Conservation (phyloP, 179 eudicot species). For the Monotropa hypopitys region DNA sequence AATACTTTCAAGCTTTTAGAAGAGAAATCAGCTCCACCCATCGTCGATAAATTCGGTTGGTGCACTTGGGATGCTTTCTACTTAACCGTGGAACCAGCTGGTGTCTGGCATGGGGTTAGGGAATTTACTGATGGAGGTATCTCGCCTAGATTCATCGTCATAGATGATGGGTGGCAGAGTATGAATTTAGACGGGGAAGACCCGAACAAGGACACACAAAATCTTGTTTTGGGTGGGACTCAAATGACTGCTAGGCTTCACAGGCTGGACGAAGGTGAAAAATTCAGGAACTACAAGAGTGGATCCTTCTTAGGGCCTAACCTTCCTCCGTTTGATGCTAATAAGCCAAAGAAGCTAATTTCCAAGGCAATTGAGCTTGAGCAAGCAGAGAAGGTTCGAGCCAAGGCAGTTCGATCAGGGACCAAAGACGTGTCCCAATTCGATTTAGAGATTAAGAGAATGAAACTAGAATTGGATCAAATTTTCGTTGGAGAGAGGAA, state of each 20-base stretch:
- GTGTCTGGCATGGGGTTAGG: constrained; percentile 45
- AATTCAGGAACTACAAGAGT: constrained; percentile 37
- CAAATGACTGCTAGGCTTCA: constrained; percentile 63
- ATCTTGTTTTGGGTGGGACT: constrained; percentile 44
- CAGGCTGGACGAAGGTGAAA: constrained; percentile 42
- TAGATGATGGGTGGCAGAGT: constrained; percentile 73
- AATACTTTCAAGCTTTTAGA: constrained; percentile 49
- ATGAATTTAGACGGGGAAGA: constrained; percentile 33
- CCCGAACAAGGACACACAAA: constrained; percentile 25
- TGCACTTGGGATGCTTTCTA: constrained; percentile 78
- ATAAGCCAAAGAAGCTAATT: constrained; percentile 41
- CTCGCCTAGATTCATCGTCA: constrained; percentile 32
- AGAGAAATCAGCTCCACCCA: constrained; percentile 38
- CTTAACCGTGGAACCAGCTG: constrained; percentile 46
- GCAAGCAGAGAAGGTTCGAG: constrained; percentile 33
- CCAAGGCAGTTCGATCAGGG: constrained; percentile 25
- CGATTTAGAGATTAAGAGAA: constrained; percentile 20
- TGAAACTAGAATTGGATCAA: constrained; percentile 30
- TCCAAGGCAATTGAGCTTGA: constrained; percentile 51
- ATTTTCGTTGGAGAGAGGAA: constrained; percentile 19
- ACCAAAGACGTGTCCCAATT: constrained; percentile 20
- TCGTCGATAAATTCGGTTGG: constrained; percentile 55
- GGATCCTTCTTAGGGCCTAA: constrained; percentile 31
- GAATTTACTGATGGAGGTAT: constrained; percentile 34
- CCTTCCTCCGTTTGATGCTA: constrained; percentile 36